Base-by-base conservation (phyloP, 2,329 filamentous ascomycete genomes). In the Pestalotiopsis sp. region DNA sequence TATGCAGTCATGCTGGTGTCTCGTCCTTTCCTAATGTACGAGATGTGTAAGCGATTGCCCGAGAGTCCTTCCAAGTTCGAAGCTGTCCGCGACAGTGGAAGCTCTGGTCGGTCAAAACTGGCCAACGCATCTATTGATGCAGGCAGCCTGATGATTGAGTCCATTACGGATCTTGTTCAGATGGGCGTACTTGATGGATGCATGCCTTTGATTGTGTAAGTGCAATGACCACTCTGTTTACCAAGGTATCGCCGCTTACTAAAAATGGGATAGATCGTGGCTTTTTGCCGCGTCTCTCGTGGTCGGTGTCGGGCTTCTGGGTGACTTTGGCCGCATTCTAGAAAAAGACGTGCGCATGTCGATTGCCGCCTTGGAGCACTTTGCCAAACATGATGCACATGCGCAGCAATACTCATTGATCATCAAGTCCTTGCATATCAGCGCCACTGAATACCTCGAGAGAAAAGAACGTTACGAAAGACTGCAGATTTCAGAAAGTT, bases 1-100 rank as follows among this genome's bases (percentile, higher is more conserved):
- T 88, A 88, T 69, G 84, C 85, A 0, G 86, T 88, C n/a, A 88
- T 88, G 79, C 79, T 88, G 3, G 85, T 88, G 0, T 86, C 86
- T 0, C 78, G 86, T 1, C 86, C 86, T 0, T 88, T 88, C 65
- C 78, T 88, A 6, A 87, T 88, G 85, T 87, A 86, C 63, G 86
- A 88, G 73, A 77, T 88, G 3, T 84, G 81, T 65, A 80, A 81
- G 36, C 79, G 86, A 0, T 70, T 87, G 4, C 80, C 81, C 0
- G 83, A 84, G 11, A 76, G 72, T 4, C 70, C 76, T 0, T 67
- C 73, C 0, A 41, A 69, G 68, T 31, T 72, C 68, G 0, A 68
- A 71, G 31, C 72, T 73, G 38, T 72, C 72, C 23, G 63, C 78
- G 67, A 74, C 75, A 4, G 65, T 20, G 69, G 70, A 1, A 72